Percentiles rank a stretch among this genome's conserved stretches.
These are phyloP conservation scores for Lumnitzera racemosa DNA, from an alignment of 345 rosid genomes.

Conservation along the genomic window DNA sequence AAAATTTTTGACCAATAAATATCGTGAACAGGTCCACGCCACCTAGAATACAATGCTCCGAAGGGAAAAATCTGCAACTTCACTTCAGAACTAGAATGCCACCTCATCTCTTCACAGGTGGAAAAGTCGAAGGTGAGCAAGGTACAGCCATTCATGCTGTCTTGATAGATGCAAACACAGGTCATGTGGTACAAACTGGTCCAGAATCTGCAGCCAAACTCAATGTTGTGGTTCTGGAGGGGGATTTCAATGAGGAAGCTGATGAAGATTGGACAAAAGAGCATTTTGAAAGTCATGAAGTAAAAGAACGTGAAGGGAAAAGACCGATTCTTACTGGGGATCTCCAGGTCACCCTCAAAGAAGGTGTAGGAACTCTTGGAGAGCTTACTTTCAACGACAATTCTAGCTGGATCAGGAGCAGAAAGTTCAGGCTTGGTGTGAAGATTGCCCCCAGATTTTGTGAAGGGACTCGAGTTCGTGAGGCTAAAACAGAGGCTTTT, in stretches of 20 bases:
- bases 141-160: slow-evolving; percentile 77
- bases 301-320: slow-evolving; percentile 86
- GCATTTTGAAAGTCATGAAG: slow-evolving; percentile 65
- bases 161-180: slow-evolving; percentile 52
- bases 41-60: slow-evolving; percentile 49
- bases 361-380: slow-evolving; percentile 84
- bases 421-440: slow-evolving; percentile 91
- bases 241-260: slow-evolving; percentile 68
- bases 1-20: neutral
- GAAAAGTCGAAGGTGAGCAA: slow-evolving; percentile 87
- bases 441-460: slow-evolving; percentile 45
- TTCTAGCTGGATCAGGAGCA: slow-evolving; percentile 96
- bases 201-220: slow-evolving; percentile 62
- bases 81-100: slow-evolving; percentile 84
- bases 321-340: slow-evolving; percentile 86
- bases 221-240: slow-evolving; percentile 71
- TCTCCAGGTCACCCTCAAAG: slow-evolving; percentile 59
- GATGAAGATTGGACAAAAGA: slow-evolving; percentile 63
- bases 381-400: slow-evolving; percentile 84
- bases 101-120: slow-evolving; percentile 87
- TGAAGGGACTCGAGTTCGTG: slow-evolving; percentile 56
- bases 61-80: slow-evolving; percentile 59
- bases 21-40: slow-evolving; percentile 40
- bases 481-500: slow-evolving; percentile 86
- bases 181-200: slow-evolving; percentile 57